Evolutionary conservation across 257 asterid species (phyloP), one percentile per base, ranked within the genome.

Genomic region (Phtheirospermum japonicum): DNA sequence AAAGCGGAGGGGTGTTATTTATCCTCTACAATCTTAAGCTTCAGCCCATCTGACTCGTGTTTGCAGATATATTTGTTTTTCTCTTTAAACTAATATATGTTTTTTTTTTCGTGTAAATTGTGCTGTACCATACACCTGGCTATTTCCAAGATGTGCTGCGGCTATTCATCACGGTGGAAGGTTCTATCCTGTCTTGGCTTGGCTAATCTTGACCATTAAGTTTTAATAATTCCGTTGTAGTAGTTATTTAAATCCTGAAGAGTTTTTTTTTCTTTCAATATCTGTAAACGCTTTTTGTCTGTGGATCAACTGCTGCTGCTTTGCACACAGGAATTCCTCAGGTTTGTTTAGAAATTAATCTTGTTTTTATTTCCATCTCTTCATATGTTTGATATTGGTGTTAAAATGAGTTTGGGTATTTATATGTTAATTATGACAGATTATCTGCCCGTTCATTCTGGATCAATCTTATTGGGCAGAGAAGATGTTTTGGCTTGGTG

Each of bases 391-490:
- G 55, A 49, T n/a, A n/a, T n/a, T n/a, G n/a, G n/a, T n/a, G n/a
- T n/a, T n/a, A n/a, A n/a, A n/a, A n/a, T n/a, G n/a, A n/a, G n/a
- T n/a, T n/a, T n/a, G n/a, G n/a, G n/a, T n/a, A n/a, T 23, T 23
- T 23, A 23, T 23, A 3, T 23, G 40, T 66, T 7, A 59, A 36
- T 53, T 45, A 48, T 71, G 61, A 59, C 85, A 92, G 99, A 75
- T 92, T 33, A 68, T 92, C 52, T 92, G 99, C 46, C 99, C 97
- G 13, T 86, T 92, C 74, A 76, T 86, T 69, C 75, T 89, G 80
- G 99, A 92, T 72, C 97, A 92, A 63, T 89, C 81, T 73, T 92
- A 92, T 55, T 92, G 99, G 97, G 99, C 97, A 12, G 99, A 92
- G 80, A 86, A 95, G 71, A 89, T 92, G 96, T 86, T 71, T 83